These are phyloP conservation scores for Citrullus amarus DNA, from an alignment of 306 rosid genomes.

Conservation along the genomic window DNA sequence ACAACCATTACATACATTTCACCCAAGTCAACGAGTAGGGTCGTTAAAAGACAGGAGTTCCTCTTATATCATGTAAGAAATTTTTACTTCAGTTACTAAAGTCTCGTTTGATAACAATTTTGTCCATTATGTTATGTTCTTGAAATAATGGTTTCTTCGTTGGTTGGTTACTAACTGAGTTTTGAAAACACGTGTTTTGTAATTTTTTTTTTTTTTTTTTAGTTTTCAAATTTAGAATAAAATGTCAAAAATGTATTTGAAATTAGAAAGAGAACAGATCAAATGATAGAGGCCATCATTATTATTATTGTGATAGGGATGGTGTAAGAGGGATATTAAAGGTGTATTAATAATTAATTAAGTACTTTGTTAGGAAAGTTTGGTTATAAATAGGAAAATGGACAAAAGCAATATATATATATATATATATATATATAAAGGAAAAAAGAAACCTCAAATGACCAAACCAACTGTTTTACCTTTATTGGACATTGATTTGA, in stretches of 20 bases:
- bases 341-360: no score
- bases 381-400: no score
- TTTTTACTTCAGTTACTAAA: neutral
- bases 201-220: no score
- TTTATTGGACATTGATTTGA: no score
- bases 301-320: no score
- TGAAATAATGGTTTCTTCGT: neutral
- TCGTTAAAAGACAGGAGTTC: neutral
- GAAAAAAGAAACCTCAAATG: no score
- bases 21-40: neutral
- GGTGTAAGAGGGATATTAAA: no score
- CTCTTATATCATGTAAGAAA: neutral
- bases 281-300: neutral
- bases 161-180: neutral
- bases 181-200: neutral
- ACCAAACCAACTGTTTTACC: no score
- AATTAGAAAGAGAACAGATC: neutral
- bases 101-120: neutral
- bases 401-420: no score
- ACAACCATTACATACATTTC: neutral
- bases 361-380: no score
- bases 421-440: no score
- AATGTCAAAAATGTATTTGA: neutral
- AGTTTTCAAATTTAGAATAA: neutral
- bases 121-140: neutral